Conservation (phyloP, 495 filamentous ascomycete genomes). For the Hyaloscypha finlandica region DNA sequence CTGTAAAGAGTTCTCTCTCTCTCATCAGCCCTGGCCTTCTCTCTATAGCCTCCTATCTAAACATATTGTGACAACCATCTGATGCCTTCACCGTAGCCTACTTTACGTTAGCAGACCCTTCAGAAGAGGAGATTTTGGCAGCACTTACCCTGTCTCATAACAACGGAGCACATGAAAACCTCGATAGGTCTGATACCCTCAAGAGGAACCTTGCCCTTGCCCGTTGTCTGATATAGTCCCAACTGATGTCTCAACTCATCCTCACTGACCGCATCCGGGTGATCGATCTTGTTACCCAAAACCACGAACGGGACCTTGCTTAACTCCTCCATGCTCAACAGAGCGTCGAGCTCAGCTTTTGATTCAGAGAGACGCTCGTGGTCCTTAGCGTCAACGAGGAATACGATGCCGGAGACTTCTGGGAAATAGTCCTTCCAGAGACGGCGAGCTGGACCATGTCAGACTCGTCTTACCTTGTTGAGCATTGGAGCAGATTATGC, state of each 20-base stretch:
- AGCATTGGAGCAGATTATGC: neutral
- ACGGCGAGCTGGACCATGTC: slow-evolving; percentile 71
- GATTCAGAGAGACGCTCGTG: slow-evolving; percentile 89
- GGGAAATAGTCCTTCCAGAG: slow-evolving; percentile 99
- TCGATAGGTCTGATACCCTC: slow-evolving; percentile 96
- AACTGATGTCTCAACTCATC: slow-evolving; percentile 89
- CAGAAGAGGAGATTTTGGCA: slow-evolving; percentile 5
- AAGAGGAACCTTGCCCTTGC: slow-evolving; percentile 94
- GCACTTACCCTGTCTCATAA: slow-evolving; percentile 86
- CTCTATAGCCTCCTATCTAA: slow-evolving; percentile 39
- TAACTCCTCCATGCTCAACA: slow-evolving; percentile 91
- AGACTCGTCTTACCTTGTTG: neutral
- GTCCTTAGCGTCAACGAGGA: slow-evolving; percentile 97
- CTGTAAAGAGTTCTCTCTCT: slow-evolving; percentile 14
- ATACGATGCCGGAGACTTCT: slow-evolving; percentile 96
- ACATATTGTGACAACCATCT: slow-evolving; percentile 81
- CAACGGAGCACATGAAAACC: slow-evolving; percentile 98
- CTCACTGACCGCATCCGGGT: slow-evolving; percentile 91
- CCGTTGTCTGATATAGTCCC: slow-evolving; percentile 93
- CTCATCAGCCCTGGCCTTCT: neutral
- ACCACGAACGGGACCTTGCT: slow-evolving; percentile 92
- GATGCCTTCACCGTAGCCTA: slow-evolving; percentile 75
- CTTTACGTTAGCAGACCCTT: slow-evolving; percentile 12
- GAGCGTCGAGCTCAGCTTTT: slow-evolving; percentile 94
- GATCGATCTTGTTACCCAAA: slow-evolving; percentile 98